Evolutionary conservation across 129 eudicot genomes (phyloP), one percentile per base, ranked within the genome.

Genomic region (Escallonia herrerae): DNA sequence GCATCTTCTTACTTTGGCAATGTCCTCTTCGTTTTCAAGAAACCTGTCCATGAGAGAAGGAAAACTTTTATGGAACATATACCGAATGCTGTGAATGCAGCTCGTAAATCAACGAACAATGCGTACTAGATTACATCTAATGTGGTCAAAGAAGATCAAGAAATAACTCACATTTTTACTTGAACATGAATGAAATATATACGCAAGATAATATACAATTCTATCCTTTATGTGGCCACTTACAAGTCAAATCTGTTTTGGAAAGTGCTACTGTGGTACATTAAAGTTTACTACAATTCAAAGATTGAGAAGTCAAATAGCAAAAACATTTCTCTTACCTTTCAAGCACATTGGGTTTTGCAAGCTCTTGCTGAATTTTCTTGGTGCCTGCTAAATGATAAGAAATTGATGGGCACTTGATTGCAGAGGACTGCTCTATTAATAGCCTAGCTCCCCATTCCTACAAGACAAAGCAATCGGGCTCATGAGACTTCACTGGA

Each of bases 281-380:
- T 22, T 22, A 22, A 22, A 22, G 33, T 22, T 22, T 22, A 22
- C 33, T 22, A 22, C 33, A 22, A 22, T 22, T 22, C 33, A 22
- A 22, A 22, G 33, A 22, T 22, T 22, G 33, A 22, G 33, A 22
- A 22, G 33, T 22, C 33, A 22, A 22, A 22, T 22, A 22, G 33
- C 33, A 22, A 22, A 22, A 22, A 22, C 43, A 67, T 60, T 49
- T 54, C 7, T 12, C 4, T 47, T 78, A 89, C 99, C 96, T 89
- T 76, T 93, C 95, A 43, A 93, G 99, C n/a, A 86, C 79, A 58
- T 82, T 79, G 6, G 96, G 99, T 70, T 86, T 93, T 68, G 99
- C 99, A 77, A 89, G 95, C 86, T 93, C 99, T 76, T 93, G 99
- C 75, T 93, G 99, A 72, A 93, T 81, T 81, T 93, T 93, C 78